Base-by-base conservation (phyloP, 2,329 filamentous ascomycete species). In the Akanthomyces lecanii region DNA sequence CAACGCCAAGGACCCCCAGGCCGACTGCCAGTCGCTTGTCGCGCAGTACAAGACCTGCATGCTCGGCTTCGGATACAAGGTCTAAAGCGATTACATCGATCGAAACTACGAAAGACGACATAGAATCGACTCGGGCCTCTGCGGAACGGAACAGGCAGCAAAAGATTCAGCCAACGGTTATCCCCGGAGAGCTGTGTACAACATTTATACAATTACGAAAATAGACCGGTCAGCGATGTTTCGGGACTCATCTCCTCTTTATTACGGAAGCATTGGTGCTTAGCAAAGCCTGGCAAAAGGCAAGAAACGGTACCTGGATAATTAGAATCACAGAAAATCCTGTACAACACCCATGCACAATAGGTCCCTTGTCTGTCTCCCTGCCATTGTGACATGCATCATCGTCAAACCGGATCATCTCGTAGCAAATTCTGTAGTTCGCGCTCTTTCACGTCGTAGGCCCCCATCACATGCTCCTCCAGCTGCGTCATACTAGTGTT, bases 41-140 rank as follows among this genome's bases (percentile, higher is more conserved):
- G 86, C 91, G 33, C 87, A 91, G 73, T 99, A 99, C 81, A 89
- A 87, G 79, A 86, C 79, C 69, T 99, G 95, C 77, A 98, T 99
- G 95, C 87, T 88, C 63, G 90, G 92, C 12, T 98, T 90, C 72
- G 95, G 95, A 18, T 99, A 96, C 81, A 89, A 91, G 75, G 78
- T 86, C 58, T 86, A 76, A 69, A 66, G 69, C 71, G 64, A 69
- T 61, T 36, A 18, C 11, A 23, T 6, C 14, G 28, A 47, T 11
- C 40, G 48, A 40, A 40, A 45, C 3, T 16, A 11, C 54, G 53
- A 56, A 36, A 36, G 40, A 55, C 53, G 53, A 44, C 30, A 16
- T 30, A 23, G 45, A 14, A 7, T 3, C 18, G 44, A 1, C 38
- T 11, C 8, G 16, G 44, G 44, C n/a, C n/a, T 25, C 18, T 14